Conservation (phyloP, 768 basidiomycete genomes). For the Rubroboletus satanas region DNA sequence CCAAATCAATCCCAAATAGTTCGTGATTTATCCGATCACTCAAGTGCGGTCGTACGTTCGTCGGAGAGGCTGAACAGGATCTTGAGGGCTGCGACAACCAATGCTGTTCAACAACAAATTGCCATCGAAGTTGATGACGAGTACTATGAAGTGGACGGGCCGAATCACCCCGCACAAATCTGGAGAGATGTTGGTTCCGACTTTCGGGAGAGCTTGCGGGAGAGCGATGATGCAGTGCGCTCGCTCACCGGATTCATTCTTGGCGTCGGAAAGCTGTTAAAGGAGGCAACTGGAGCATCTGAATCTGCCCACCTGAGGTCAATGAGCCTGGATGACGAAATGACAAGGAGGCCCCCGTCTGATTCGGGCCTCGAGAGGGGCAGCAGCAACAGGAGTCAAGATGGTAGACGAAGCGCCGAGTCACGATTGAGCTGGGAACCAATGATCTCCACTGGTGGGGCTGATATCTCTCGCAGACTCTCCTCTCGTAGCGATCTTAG, state of each 20-base stretch:
- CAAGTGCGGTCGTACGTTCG: conserved; percentile 58
- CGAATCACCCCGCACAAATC: conserved; percentile 46
- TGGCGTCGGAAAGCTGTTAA: conserved; percentile 66
- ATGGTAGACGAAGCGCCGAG: conserved; percentile 53
- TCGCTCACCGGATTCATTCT: conserved; percentile 72
- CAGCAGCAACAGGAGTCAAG: conserved; percentile 48
- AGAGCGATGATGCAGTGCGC: conserved; percentile 76
- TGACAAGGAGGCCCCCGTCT: conserved; percentile 32
- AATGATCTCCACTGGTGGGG: conserved; percentile 14
- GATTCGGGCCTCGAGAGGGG: conserved; percentile 34
- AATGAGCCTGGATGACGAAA: conserved; percentile 53
- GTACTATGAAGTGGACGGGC: conserved; percentile 17
- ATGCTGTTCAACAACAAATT: conserved; percentile 70
- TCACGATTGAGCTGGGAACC: conserved; percentile 46
- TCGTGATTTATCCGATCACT: conserved; percentile 55
- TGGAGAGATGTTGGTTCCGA: conserved; percentile 71
- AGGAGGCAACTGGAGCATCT: conserved; percentile 43
- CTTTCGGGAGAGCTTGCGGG: conserved; percentile 64
- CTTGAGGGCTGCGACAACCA: conserved; percentile 50
- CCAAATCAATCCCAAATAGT: conserved; percentile 43
- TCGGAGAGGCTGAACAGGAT: conserved; percentile 66
- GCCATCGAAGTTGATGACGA: conserved; percentile 66
- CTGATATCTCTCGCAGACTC: conserved; percentile 27
- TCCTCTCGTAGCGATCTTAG: conserved; percentile 23
- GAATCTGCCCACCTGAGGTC: conserved; percentile 43